Evolutionary conservation across 768 basidiomycete genomes (phyloP), one percentile per base, ranked within the genome.

Genomic region (Brasilioporus rufonigricans): DNA sequence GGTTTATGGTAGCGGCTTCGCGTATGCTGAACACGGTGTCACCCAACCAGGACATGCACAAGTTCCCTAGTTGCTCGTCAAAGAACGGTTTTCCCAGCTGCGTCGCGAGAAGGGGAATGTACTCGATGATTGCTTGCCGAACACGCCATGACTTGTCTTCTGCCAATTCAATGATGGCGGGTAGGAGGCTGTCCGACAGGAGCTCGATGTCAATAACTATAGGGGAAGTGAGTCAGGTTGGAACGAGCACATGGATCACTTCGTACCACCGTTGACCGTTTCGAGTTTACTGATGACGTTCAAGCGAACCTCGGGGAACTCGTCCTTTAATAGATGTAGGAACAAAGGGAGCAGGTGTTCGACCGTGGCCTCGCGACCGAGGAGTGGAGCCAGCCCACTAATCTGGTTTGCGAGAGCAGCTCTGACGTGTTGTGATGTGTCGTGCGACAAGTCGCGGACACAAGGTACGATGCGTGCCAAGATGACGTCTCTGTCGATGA

Each of bases 101-200:
- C n/a, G 89, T 94, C 40, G 97, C 95, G 44, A 99, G 87, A 21
- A 98, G 83, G n/a, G 97, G 97, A 63, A 99, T 91, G 75, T 99
- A 98, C 73, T 98, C 97, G 73, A 99, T 99, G 76, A 99, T 98
- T 9, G 97, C 97, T 73, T 99, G 97, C 62, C 97, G 89, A 19
- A 99, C 96, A 27, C 97, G 89, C 97, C 97, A 99, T 57, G 97
- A 97, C 71, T 98, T 99, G 78, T 99, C 97, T 72, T 98, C 96
- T 9, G 97, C 97, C 32, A 99, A 80, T 68, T 98, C 92, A 58
- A 98, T 91, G 61, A 99, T 98, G 35, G 97, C 97, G 10, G 97
- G 97, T 29, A 99, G 83, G 35, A 99, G 87, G 61, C 92, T 95
- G 61, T 95, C 93, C 1, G 93, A 93, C 48, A 99, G 76, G 29